Evolutionary conservation across 2,329 filamentous ascomycete genomes (phyloP), one percentile per base, ranked within the genome.

Genomic region (Fusarium oxysporum): DNA sequence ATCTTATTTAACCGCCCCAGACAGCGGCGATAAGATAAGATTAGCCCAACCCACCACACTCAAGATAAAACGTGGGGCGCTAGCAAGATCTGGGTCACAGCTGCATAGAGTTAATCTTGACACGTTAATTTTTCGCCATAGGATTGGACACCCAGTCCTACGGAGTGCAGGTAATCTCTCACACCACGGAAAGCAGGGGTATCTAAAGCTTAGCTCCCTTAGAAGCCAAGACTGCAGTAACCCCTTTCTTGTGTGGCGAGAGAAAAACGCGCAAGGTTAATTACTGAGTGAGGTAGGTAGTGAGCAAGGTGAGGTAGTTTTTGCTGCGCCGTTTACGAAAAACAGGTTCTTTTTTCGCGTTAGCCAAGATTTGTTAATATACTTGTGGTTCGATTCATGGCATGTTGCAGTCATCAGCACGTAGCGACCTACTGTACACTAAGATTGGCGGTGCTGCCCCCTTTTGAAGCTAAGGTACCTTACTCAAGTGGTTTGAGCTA

Each of bases 21-120:
- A 44, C 37, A 43, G 6, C 8, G 21, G 28, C 38, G 38, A 56
- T 56, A 45, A 56, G 53, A 56, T 45, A 56, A 56, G 38, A 45
- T 32, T 33, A 25, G 38, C 25, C 25, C 25, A 55, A 21, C 19
- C 53, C 37, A 11, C 33, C 16, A 11, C n/a, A 37, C n/a, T 30
- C 19, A 50, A 48, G 40, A 23, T 30, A 38, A 37, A 44, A 63
- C 43, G 38, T 68, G 65, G 65, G 64, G 51, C 40, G 65, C 47
- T 61, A 53, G 35, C 63, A 35, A 53, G 32, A 48, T 62, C 62
- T 53, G 38, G 62, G 58, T 30, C 37, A 28, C 38, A 40, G 56
- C n/a, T 47, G 41, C 60, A 60, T 25, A 59, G 59, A 68, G 64
- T 48, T 68, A 68, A 68, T 68, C 65, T 68, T 32, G 64, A 63